Evolutionary conservation across 1,284 basidiomycete species (phyloP), one percentile per base, ranked within the genome.

Genomic region (Marasmius oreades): DNA sequence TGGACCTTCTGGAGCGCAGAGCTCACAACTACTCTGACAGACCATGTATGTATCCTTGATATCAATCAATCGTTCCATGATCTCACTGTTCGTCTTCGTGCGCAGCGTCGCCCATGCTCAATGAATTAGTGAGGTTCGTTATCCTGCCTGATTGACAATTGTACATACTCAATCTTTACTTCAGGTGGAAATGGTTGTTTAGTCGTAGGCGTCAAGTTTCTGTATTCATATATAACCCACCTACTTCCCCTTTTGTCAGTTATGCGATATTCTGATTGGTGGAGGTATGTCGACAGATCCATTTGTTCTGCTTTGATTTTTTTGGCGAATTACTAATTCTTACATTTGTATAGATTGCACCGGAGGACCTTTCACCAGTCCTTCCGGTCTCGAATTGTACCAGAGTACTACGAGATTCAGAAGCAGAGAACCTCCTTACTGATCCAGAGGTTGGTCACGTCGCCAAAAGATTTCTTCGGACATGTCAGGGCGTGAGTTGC

Each of bases 221-320:
- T 31, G 28, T 31, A 31, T 31, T 10, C 10, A 31, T 31, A 5
- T 31, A 10, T 31, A 31, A 31, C n/a, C n/a, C n/a, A 31, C 28
- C 10, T 31, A 31, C 10, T 10, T 31, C 5, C 28, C 28, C 10
- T 45, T 18, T 18, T 23, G 10, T 23, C n/a, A 45, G 44, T 66
- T 53, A 68, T 69, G 65, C 61, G 57, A 23, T 68, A 71, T 52
- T 57, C 62, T 8, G 63, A 68, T 34, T 52, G 52, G 26, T 71
- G 70, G 70, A 63, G 67, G 69, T 68, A 57, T 31, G 51, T 10
- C 20, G 6, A 14, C 3, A 11, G 37, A n/a, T 28, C 16, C 12
- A 50, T 18, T 28, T 14, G 4, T 11, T 11, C 45, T 3, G 1
- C 22, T 39, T 20, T 10, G 34, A 34, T 51, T n/a, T 10, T n/a